These are phyloP conservation scores for Chrysopogon serrulatus DNA, from an alignment of 176 grass and related monocot species.

Conservation along the genomic window DNA sequence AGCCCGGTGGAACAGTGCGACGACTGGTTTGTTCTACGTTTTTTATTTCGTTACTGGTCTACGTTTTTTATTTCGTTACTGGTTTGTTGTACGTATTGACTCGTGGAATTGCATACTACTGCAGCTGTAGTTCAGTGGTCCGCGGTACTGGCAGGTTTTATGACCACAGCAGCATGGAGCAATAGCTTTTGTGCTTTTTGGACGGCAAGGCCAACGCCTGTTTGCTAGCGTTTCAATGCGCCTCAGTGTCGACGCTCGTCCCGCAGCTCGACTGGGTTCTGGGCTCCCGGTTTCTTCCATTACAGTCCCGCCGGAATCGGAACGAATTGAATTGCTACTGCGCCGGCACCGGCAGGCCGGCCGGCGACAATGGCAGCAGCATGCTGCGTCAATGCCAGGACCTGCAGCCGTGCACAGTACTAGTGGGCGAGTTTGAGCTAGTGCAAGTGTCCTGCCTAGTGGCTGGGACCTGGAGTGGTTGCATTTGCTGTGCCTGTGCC, in stretches of 20 bases:
- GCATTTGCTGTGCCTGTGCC: not conserved
- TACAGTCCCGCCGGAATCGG: not conserved
- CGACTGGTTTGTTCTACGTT: too few species aligned
- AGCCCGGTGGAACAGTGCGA: too few species aligned
- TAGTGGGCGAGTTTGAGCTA: not conserved
- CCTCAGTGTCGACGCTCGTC: too few species aligned
- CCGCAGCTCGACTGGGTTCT: too few species aligned
- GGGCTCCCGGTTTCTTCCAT: too few species aligned
- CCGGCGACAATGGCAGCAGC: not conserved
- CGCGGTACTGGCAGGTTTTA: not conserved
- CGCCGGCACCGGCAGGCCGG: not conserved
- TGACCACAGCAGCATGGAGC: not conserved
- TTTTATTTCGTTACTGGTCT: too few species aligned
- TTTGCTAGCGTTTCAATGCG: not conserved
- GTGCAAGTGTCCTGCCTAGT: not conserved
- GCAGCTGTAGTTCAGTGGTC: not conserved
- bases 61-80: too few species aligned
- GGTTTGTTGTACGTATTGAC: not conserved
- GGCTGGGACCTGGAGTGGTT: not conserved
- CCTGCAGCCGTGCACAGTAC: not conserved
- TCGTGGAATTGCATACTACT: not conserved
- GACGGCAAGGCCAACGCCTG: not conserved
- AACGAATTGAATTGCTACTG: not conserved
- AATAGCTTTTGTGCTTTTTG: conserved; percentile 1
- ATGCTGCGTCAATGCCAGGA: not conserved